Evolutionary conservation across 345 rosid species (phyloP).

Genomic region (Hypericum perforatum): DNA sequence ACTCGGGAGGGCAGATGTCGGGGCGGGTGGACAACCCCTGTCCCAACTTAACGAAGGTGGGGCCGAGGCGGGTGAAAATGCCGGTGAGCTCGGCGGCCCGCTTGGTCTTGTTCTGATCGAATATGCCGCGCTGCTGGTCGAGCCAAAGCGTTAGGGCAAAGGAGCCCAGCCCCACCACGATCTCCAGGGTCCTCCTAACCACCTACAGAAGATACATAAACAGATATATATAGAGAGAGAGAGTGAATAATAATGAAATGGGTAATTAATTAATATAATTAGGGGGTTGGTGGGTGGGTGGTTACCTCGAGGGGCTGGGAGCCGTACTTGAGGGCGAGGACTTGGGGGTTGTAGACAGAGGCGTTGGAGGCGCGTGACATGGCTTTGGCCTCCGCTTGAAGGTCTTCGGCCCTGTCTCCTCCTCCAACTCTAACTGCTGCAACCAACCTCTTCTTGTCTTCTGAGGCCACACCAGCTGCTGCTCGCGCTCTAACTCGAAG

Average conservation of each 20-base stretch:
- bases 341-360: constrained; percentile 62
- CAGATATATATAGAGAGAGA: not conserved
- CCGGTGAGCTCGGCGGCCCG: constrained; percentile 53
- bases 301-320: constrained; percentile 66
- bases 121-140: constrained; percentile 59
- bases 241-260: not conserved
- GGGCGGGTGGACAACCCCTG: constrained; percentile 97
- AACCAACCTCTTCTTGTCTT: not conserved
- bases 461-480: too few relatives aligned
- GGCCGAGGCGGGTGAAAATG: constrained; percentile 78
- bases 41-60: constrained; percentile 93
- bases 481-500: too few relatives aligned
- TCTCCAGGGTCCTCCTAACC: constrained; percentile 57
- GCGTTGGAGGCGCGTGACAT: constrained; percentile 79
- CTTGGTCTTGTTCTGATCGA: constrained; percentile 60
- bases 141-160: constrained; percentile 53
- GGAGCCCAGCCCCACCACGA: constrained; percentile 52
- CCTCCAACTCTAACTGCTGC: constrained; percentile 12
- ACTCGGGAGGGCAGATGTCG: constrained; percentile 88
- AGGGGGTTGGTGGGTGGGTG: not conserved
- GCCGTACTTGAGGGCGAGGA: constrained; percentile 58
- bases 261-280: not conserved
- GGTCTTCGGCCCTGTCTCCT: constrained; percentile 52
- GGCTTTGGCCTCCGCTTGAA: constrained; percentile 81
- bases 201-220: constrained; percentile 28